phyloP scores from a whole-genome alignment of 768 basidiomycete genomes.

The Mycena galopus region DNA sequence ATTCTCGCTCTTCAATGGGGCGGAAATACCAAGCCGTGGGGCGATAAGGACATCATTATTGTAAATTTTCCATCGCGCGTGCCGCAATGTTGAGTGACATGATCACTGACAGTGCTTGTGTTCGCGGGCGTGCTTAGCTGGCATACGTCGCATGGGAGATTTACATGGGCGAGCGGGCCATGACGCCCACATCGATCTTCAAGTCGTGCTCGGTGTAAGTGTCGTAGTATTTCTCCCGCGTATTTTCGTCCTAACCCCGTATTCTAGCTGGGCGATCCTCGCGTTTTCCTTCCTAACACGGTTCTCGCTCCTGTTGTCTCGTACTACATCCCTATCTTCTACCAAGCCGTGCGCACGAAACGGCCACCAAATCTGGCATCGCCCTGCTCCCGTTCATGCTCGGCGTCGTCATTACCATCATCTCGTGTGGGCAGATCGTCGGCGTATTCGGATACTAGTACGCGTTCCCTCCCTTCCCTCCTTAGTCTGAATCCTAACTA shows the following conservation, averaged over 20 bases:
- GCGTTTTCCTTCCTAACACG: neutral
- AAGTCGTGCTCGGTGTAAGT: neutral
- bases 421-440: neutral
- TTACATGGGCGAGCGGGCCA: neutral
- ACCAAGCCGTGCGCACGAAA: neutral
- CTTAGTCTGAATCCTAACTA: neutral
- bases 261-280: neutral
- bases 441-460: neutral
- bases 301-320: neutral
- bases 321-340: slow-evolving; percentile 1
- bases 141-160: neutral
- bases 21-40: neutral
- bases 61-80: neutral
- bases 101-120: neutral
- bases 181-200: neutral
- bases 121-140: neutral
- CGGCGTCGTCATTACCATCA: neutral
- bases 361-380: neutral
- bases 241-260: neutral
- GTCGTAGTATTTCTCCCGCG: neutral
- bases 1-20: neutral
- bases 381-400: neutral
- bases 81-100: too few species aligned
- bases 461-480: neutral
- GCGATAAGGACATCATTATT: slow-evolving; percentile 4